Evolutionary conservation across 345 rosid species (phyloP), one percentile per base, ranked within the genome.

Genomic region (Sisymbrium altissimum): DNA sequence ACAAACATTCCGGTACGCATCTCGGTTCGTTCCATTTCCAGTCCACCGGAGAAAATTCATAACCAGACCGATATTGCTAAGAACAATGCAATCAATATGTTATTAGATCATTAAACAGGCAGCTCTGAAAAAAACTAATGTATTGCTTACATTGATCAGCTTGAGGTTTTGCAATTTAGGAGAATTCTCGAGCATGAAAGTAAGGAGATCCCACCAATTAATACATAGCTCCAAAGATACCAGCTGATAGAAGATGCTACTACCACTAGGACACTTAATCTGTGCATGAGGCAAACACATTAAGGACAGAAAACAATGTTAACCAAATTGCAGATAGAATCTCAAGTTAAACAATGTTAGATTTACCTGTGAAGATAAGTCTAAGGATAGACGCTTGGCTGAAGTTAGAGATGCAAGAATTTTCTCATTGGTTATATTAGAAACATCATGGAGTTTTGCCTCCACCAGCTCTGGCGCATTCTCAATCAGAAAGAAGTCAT

Each of bases 1-100:
- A 56, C 65, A 68, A 29, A 41, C 53, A 68, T 15, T 54, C 53
- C 6, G 72, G 72, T 29, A 18, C 72, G 29, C 72, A 29, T 54
- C 41, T 53, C 3, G 63, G 52, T 18, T 41, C 17, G 4, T 7
- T 15, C 72, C 62, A 68, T 15, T 27, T 5, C 27, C 40, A 3
- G 0, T 4, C 17, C 49, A 40, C 33, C 21, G 4, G 21, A 61
- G 1, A 45, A 1, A 18, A 5, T 18, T 48, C 5, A 1, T 4
- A 2, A 48, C 1, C 8, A 6, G 0, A 32, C 8, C 1, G 9
- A n/a, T 1, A 48, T 48, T 4, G 4, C 53, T 48, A 27, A 48
- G 9, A 48, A 18, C 13, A 48, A 18, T 11, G 25, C 53, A 48
- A 48, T 48, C 9, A 18, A 8, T 48, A 48, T 46, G 53, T 7